These are phyloP conservation scores for Geranium rotundifolium DNA, from an alignment of 345 rosid species.

Conservation along the genomic window DNA sequence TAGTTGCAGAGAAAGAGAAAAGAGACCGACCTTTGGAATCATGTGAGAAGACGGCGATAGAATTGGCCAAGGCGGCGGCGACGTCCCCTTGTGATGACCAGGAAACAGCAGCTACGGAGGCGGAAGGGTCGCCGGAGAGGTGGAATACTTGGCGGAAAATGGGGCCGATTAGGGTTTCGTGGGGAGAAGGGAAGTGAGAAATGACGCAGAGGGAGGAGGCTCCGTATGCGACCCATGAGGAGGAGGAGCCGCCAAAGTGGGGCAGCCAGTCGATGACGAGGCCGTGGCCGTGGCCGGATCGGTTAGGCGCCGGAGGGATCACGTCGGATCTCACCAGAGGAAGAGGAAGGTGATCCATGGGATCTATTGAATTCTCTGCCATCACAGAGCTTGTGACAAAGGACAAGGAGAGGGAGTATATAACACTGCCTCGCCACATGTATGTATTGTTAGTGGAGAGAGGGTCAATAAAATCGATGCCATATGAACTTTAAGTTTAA, in stretches of 20 bases:
- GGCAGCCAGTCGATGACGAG: slow-evolving; percentile 80
- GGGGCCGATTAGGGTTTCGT: slow-evolving; percentile 48
- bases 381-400: neutral
- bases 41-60: slow-evolving; percentile 35
- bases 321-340: slow-evolving; percentile 46
- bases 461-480: too few species aligned
- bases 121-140: slow-evolving; percentile 35
- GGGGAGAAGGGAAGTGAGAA: slow-evolving; percentile 84
- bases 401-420: neutral
- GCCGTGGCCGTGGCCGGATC: slow-evolving; percentile 23
- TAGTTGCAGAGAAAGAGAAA: neutral
- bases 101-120: slow-evolving; percentile 48
- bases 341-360: slow-evolving; percentile 43
- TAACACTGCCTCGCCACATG: too few species aligned
- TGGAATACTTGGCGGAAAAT: slow-evolving; percentile 66
- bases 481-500: too few species aligned
- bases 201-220: slow-evolving; percentile 80
- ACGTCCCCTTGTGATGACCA: slow-evolving; percentile 86
- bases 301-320: slow-evolving; percentile 62
- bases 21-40: slow-evolving; percentile 38
- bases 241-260: slow-evolving; percentile 56
- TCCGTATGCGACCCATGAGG: slow-evolving; percentile 92
- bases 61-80: slow-evolving; percentile 60
- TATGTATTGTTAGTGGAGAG: too few species aligned
- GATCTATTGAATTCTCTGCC: slow-evolving; percentile 30